Base-by-base conservation (phyloP, 1,139 yeast genomes). In the Zygosaccharomyces pseudobailii region DNA sequence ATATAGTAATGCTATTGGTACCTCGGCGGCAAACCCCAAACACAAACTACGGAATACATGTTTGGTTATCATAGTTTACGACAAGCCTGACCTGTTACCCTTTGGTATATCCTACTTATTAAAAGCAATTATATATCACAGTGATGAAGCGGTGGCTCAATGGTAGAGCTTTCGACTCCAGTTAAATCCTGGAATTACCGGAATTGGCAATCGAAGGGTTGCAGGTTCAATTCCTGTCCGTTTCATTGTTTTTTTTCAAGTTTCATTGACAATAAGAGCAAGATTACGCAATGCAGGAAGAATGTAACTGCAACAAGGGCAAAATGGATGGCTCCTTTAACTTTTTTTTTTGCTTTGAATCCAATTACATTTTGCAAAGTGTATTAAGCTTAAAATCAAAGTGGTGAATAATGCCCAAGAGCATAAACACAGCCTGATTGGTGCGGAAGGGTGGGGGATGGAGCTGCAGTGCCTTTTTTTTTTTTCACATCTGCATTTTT, bases 101-200 rank as follows among this genome's bases (percentile, higher is more conserved):
- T 13, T 13, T 13, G 17, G 17, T 13, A 13, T 13, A 13, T 13
- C 2, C 17, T 13, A 13, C 17, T 13, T 13, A 13, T 13, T 13
- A 13, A 13, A 13, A 13, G 17, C 17, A 13, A 13, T 13, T 13
- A 13, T 13, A 13, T 2, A 13, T 13, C 17, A 13, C 1, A 24
- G 5, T 4, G 13, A 19, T 41, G 87, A 80, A 80, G 88, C 87
- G 84, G 87, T 82, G 87, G 88, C 89, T 83, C 89, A 82, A 83
- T 82, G 89, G 89, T 81, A 82, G 89, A 82, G 88, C 87, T 80
- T 82, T 82, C 82, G 89, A 83, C 82, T 84, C 88, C 88, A 82
- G 77, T 69, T 69, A 58, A 56, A 62, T 54, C 55, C 58, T 62
- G 69, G 69, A 60, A 17, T 21, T 40, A 21, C 43, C 30, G 36